These are phyloP conservation scores for Kodamaea fungicola DNA, from an alignment of 1,139 yeast genomes.

Conservation along the genomic window DNA sequence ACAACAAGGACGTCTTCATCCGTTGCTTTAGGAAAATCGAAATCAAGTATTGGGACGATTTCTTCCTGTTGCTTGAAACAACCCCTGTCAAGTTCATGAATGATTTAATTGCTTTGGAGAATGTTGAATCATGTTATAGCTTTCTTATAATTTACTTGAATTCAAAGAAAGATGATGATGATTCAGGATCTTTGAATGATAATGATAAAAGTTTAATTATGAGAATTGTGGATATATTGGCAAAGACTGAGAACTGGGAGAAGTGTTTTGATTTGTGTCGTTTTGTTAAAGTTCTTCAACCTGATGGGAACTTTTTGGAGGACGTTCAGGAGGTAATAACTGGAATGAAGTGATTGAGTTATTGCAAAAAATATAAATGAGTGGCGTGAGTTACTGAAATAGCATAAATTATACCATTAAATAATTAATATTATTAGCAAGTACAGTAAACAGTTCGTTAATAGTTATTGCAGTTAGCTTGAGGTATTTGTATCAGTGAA, in stretches of 20 bases:
- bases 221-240: slow-evolving; percentile 34
- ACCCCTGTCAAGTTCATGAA: slow-evolving; percentile 42
- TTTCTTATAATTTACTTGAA: slow-evolving; percentile 42
- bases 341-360: not conserved
- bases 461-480: too few species aligned
- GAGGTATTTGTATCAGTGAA: too few species aligned
- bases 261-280: slow-evolving; percentile 47
- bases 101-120: slow-evolving; percentile 27
- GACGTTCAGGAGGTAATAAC: slow-evolving; percentile 1
- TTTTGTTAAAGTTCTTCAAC: slow-evolving; percentile 41
- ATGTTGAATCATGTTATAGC: slow-evolving; percentile 42
- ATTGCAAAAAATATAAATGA: too few species aligned
- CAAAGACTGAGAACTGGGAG: slow-evolving; percentile 35
- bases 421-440: too few species aligned
- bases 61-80: slow-evolving; percentile 31
- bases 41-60: slow-evolving; percentile 36
- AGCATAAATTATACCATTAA: too few species aligned
- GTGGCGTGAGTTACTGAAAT: too few species aligned
- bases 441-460: too few species aligned
- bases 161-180: slow-evolving; percentile 29
- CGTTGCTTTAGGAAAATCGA: slow-evolving; percentile 46
- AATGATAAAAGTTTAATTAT: slow-evolving; percentile 33
- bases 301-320: slow-evolving; percentile 12
- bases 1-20: slow-evolving; percentile 31
- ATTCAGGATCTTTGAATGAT: slow-evolving; percentile 16